Percentiles rank a stretch among this genome's conserved stretches.
Conservation (phyloP, 2,329 filamentous ascomycete species). For the Botrytis medusae region DNA sequence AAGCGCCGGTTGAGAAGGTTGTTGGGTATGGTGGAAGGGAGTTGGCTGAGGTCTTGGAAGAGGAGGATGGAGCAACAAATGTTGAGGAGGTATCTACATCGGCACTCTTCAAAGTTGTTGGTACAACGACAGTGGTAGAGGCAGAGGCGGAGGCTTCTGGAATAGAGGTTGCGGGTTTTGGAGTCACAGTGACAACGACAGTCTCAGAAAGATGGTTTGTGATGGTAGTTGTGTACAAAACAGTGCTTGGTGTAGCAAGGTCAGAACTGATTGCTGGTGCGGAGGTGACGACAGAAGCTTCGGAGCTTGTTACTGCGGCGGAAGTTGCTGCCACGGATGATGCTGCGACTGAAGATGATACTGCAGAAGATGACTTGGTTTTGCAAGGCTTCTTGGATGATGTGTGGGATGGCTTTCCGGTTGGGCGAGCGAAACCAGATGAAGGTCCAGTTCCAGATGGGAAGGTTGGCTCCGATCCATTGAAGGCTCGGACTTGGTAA, state of each 20-base stretch:
- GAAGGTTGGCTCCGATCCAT: neutral
- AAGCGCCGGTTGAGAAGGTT: slow-evolving; percentile 5
- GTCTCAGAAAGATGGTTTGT: neutral
- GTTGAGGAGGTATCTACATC: slow-evolving; percentile 5
- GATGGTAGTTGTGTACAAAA: slow-evolving; percentile 2
- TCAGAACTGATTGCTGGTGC: neutral
- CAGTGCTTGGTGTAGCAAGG: slow-evolving; percentile 9
- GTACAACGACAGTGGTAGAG: neutral
- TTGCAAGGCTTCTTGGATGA: slow-evolving; percentile 14
- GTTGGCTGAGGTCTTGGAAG: neutral
- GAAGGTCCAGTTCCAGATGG: slow-evolving; percentile 4
- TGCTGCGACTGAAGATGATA: neutral
- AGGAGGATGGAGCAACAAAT: slow-evolving; percentile 3
- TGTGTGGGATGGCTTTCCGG: neutral
- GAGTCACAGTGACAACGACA: slow-evolving; percentile 8
- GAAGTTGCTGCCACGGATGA: neutral
- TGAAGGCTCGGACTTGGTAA: slow-evolving; percentile 6
- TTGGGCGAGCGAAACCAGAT: slow-evolving; percentile 1
- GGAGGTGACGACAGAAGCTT: neutral
- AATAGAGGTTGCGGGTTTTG: neutral
- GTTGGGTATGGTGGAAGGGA: slow-evolving; percentile 19
- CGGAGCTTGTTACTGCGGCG: neutral
- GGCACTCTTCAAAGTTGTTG: slow-evolving; percentile 2
- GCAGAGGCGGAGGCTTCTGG: neutral
- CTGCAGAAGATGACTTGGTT: neutral